A percentile compares a stretch with the other conserved stretches of the same genome.
Conservation (phyloP, 2,329 filamentous ascomycete genomes). For the Cytospora paraplurivora region DNA sequence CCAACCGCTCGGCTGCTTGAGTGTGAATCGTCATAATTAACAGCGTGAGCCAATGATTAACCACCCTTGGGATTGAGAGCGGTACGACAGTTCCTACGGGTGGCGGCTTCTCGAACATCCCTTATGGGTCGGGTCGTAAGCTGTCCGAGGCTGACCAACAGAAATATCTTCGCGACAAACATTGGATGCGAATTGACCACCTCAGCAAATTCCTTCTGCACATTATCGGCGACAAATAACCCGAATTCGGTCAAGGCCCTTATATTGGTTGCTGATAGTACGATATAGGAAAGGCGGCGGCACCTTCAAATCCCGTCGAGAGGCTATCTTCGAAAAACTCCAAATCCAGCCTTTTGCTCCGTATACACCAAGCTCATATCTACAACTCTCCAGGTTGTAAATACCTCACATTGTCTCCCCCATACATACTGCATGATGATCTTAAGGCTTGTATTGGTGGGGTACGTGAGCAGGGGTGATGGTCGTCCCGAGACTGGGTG, state of each 20-base stretch:
- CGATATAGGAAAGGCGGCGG: neutral
- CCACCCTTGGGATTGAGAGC: conserved; percentile 4
- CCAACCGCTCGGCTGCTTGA: conserved; percentile 2
- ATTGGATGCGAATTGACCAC: conserved; percentile 10
- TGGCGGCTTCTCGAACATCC: neutral
- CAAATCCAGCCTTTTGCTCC: neutral
- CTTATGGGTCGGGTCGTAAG: neutral
- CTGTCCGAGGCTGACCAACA: conserved; percentile 16
- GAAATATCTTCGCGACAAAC: conserved; percentile 6
- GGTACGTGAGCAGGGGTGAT: conserved; percentile 21
- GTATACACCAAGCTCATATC: neutral
- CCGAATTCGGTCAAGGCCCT: neutral
- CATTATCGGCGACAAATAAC: conserved; percentile 15
- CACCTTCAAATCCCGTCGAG: too few relatives aligned
- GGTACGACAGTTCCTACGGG: neutral
- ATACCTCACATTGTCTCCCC: neutral
- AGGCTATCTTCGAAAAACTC: neutral
- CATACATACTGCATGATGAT: neutral
- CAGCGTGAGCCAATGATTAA: conserved; percentile 12
- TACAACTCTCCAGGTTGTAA: neutral
- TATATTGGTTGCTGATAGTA: neutral
- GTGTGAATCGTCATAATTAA: conserved; percentile 1
- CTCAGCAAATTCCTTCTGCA: neutral
- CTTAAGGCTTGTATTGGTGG: conserved; percentile 2
- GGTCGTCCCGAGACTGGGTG: conserved; percentile 25